Evolutionary conservation across 2,329 filamentous ascomycete species (phyloP).

Genomic region (Chalara sp.): DNA sequence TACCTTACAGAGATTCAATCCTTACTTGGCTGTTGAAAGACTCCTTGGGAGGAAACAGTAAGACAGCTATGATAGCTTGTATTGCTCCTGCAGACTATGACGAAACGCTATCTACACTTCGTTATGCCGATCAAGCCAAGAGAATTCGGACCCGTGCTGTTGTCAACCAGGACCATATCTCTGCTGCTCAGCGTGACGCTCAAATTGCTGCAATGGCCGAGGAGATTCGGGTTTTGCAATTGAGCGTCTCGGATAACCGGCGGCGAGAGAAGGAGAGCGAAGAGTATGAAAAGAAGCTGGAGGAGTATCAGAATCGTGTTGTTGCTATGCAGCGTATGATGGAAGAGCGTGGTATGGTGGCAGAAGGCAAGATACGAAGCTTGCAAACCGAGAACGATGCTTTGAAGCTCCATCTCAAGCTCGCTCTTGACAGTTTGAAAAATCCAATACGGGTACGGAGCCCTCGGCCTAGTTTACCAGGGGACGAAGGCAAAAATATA

Average conservation of each 20-base stretch:
- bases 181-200: constrained; percentile 85
- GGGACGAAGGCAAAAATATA: constrained; percentile 10
- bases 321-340: constrained; percentile 87
- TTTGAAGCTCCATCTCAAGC: constrained; percentile 75
- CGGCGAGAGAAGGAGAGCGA: constrained; percentile 66
- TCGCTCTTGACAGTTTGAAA: constrained; percentile 79
- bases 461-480: constrained; percentile 17
- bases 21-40: constrained; percentile 87
- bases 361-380: constrained; percentile 88
- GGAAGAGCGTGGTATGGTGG: constrained; percentile 87
- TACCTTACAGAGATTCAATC: constrained; percentile 90
- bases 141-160: constrained; percentile 89
- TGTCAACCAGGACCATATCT: constrained; percentile 93
- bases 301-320: constrained; percentile 92
- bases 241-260: constrained; percentile 60
- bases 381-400: constrained; percentile 88
- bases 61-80: constrained; percentile 98
- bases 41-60: constrained; percentile 90
- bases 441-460: constrained; percentile 69
- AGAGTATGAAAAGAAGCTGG: constrained; percentile 70
- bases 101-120: constrained; percentile 89
- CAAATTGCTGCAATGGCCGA: constrained; percentile 94
- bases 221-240: constrained; percentile 80
- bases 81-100: constrained; percentile 95
- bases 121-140: constrained; percentile 97